phyloP scores from a whole-genome alignment of 768 basidiomycete species.

The Amyloporia xantha region DNA sequence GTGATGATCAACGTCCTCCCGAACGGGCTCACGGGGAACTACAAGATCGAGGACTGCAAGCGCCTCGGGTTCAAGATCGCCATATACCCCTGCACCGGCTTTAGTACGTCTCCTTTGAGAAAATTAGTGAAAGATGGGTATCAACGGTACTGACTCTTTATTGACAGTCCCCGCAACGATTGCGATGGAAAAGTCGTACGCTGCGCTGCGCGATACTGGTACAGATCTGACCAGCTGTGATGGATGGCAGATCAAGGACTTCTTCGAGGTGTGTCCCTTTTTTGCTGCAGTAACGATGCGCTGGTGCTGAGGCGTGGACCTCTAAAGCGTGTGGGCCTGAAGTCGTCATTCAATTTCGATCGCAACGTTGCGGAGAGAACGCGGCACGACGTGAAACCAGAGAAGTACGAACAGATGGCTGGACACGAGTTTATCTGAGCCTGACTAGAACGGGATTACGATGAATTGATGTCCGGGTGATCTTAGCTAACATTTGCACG shows the following conservation, averaged over 20 bases:
- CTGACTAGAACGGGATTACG: too few species aligned
- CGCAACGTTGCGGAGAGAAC: slow-evolving; percentile 14
- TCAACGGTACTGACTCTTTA: too few species aligned
- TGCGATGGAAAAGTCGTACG: slow-evolving; percentile 21
- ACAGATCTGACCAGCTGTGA: slow-evolving; percentile 19
- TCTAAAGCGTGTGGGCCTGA: slow-evolving; percentile 18
- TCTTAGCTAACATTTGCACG: too few species aligned
- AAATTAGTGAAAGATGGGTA: not conserved
- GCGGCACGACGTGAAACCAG: slow-evolving; percentile 15
- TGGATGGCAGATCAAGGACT: slow-evolving; percentile 22
- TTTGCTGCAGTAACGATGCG: not conserved
- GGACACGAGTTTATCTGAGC: slow-evolving; percentile 15
- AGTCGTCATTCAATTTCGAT: slow-evolving; percentile 17
- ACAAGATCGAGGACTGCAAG: slow-evolving; percentile 18
- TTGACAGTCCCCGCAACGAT: slow-evolving; percentile 17
- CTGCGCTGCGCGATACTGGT: slow-evolving; percentile 16
- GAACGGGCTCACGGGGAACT: slow-evolving; percentile 22
- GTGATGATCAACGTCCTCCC: slow-evolving; percentile 24
- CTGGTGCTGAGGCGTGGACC: not conserved
- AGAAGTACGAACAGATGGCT: slow-evolving; percentile 19
- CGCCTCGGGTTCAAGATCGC: slow-evolving; percentile 21
- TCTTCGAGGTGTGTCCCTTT: slow-evolving; percentile 18
- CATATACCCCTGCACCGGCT: slow-evolving; percentile 23
- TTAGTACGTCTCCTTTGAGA: slow-evolving; percentile 9
- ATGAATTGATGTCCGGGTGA: too few species aligned